Evolutionary conservation across 768 basidiomycete species (phyloP), one percentile per base, ranked within the genome.

Genomic region (Pleurotus platypus): DNA sequence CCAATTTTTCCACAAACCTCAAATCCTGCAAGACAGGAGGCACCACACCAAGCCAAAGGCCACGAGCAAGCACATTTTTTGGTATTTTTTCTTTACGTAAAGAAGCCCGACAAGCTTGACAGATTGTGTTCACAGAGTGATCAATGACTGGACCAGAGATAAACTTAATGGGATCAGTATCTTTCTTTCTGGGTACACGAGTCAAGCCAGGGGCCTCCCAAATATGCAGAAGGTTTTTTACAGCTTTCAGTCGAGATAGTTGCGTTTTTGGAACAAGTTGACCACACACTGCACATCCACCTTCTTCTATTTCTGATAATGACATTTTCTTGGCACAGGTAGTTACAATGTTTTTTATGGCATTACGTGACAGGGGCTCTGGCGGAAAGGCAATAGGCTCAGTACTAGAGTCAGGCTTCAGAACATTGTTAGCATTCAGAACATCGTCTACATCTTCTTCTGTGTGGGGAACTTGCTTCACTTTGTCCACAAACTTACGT

Each of bases 31-130:
- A 45, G 35, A 62, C 63, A 3, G 13, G 0, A 7, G 68, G 72
- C 4, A 70, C 62, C 2, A 66, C 59, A 7, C 71, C 70, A 9
- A 72, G 7, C 69, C 70, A 72, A 2, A 71, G 47, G 1, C 69
- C 70, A 63, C 69, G 68, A 1, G 69, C 70, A 15, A 73, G 48
- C 3, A 65, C 57, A 38, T 57, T 30, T n/a, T 39, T 27, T 9
- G 67, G 64, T 13, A 47, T 42, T 26, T 56, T 62, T 16, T 40
- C 50, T 20, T 48, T 58, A 11, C 16, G 18, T 13, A 62, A 18
- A 26, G 16, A 30, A 15, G 13, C 49, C 8, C 46, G 16, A 55
- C 61, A 62, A 3, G 26, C 35, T 22, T 15, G 27, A 49, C 60
- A 63, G 13, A 57, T 42, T 0, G 9, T 11, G 15, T n/a, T 12